Conservation (phyloP, 208 protist genomes). For the Leishmania mexicana region DNA sequence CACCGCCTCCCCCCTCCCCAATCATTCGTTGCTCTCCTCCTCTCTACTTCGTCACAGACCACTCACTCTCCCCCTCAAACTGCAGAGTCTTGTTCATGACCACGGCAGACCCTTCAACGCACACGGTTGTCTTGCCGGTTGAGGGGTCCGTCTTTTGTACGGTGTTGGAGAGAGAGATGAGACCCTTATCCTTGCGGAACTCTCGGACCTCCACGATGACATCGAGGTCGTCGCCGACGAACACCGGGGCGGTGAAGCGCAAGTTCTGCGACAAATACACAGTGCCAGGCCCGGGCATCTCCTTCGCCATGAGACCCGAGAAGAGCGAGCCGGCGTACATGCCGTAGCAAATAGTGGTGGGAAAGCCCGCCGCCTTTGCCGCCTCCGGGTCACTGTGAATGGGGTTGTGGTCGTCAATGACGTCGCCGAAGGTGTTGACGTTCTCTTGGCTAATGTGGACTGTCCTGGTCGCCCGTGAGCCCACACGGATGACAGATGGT, state of each 20-base stretch:
- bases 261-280: slow-evolving; percentile 88
- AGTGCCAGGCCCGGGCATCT: slow-evolving; percentile 79
- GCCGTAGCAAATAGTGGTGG: slow-evolving; percentile 74
- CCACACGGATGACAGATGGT: slow-evolving; percentile 57
- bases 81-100: slow-evolving; percentile 81
- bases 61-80: slow-evolving; percentile 85
- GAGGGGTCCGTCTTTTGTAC: slow-evolving; percentile 54
- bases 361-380: slow-evolving; percentile 79
- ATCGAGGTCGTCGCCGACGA: slow-evolving; percentile 78
- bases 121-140: slow-evolving; percentile 56
- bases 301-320: slow-evolving; percentile 76
- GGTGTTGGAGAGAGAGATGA: slow-evolving; percentile 67
- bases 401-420: slow-evolving; percentile 83
- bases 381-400: slow-evolving; percentile 72
- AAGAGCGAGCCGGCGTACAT: slow-evolving; percentile 84
- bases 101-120: slow-evolving; percentile 74
- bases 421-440: slow-evolving; percentile 68
- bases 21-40: not conserved
- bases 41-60: slow-evolving; percentile 46
- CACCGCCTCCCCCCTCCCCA: not conserved
- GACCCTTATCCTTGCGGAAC: slow-evolving; percentile 66
- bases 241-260: slow-evolving; percentile 74
- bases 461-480: slow-evolving; percentile 38
- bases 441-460: slow-evolving; percentile 63
- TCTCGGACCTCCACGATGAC: slow-evolving; percentile 63